Conservation (phyloP, 768 basidiomycete genomes). For the Phaeotremella skinneri region DNA sequence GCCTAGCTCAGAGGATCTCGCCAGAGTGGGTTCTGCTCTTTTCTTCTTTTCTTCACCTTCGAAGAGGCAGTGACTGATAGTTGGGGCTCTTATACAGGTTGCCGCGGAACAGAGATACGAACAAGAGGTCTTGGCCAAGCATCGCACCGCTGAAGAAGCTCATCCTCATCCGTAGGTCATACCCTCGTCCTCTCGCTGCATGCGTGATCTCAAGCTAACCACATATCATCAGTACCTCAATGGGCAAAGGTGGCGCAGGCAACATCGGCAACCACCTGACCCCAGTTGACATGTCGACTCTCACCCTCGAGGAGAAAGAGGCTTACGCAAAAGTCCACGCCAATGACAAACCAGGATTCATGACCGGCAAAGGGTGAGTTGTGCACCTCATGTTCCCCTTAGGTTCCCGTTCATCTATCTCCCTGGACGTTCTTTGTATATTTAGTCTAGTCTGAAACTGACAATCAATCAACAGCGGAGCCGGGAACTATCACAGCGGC, state of each 20-base stretch:
- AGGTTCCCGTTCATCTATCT: too few species aligned
- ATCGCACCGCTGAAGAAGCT: slow-evolving; percentile 30
- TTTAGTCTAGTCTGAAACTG: slow-evolving; percentile 1
- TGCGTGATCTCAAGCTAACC: too few species aligned
- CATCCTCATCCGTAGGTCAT: slow-evolving; percentile 34
- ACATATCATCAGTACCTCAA: slow-evolving; percentile 16
- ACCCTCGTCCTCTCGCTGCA: background rate
- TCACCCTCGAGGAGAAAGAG: slow-evolving; percentile 45
- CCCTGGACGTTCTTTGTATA: too few species aligned
- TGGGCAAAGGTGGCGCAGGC: slow-evolving; percentile 34
- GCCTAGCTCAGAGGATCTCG: slow-evolving; percentile 29
- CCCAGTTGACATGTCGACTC: slow-evolving; percentile 27
- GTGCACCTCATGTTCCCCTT: background rate
- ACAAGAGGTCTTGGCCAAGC: slow-evolving; percentile 32
- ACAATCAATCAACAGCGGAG: slow-evolving; percentile 23
- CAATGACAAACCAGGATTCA: slow-evolving; percentile 25
- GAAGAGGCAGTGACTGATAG: background rate
- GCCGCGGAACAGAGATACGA: slow-evolving; percentile 39
- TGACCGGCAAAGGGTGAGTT: slow-evolving; percentile 44
- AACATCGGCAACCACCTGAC: slow-evolving; percentile 25
- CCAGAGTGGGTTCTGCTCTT: slow-evolving; percentile 33
- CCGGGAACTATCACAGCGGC: slow-evolving; percentile 31
- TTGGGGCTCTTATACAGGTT: slow-evolving; percentile 10
- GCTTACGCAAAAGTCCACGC: slow-evolving; percentile 39
- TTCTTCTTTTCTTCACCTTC: background rate